A percentile compares a stretch with the other conserved stretches of the same genome.
phyloP scores from a whole-genome alignment of 108 stramenopile species.

The Cylindrotheca closterium region DNA sequence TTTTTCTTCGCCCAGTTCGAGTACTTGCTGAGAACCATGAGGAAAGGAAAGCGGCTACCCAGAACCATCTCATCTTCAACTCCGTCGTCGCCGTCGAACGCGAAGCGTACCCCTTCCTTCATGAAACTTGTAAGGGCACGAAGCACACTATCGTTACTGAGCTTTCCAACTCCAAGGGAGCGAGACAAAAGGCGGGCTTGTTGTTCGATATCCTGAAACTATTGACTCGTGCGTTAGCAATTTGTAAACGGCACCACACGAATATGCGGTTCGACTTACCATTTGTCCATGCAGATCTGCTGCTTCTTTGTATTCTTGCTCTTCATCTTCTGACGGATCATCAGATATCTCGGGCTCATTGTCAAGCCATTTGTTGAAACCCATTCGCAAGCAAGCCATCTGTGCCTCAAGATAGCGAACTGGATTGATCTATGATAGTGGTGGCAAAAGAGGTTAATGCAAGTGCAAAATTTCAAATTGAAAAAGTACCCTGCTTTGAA shows the following conservation, averaged over 20 bases:
- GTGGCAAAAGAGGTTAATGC: neutral
- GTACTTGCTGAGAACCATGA: slow-evolving; percentile 61
- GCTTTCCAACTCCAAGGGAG: slow-evolving; percentile 69
- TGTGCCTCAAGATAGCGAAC: slow-evolving; percentile 85
- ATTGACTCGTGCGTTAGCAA: neutral
- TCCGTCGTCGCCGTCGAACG: slow-evolving; percentile 64
- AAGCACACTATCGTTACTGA: slow-evolving; percentile 44
- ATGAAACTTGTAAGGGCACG: slow-evolving; percentile 74
- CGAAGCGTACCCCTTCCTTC: slow-evolving; percentile 76
- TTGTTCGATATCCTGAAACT: slow-evolving; percentile 53
- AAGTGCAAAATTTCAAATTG: neutral
- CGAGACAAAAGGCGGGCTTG: slow-evolving; percentile 63
- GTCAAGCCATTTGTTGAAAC: slow-evolving; percentile 75
- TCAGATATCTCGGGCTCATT: slow-evolving; percentile 68
- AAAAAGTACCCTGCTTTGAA: neutral
- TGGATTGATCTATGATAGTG: slow-evolving; percentile 53
- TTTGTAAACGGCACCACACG: neutral
- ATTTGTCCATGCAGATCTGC: slow-evolving; percentile 51
- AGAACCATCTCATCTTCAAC: slow-evolving; percentile 53
- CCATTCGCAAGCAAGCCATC: slow-evolving; percentile 77
- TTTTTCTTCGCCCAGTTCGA: slow-evolving; percentile 58
- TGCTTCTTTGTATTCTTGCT: slow-evolving; percentile 58
- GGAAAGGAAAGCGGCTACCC: slow-evolving; percentile 79
- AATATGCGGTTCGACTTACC: slow-evolving; percentile 21
- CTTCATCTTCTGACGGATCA: slow-evolving; percentile 71